Evolutionary conservation across 768 basidiomycete genomes (phyloP), one percentile per base, ranked within the genome.

Genomic region (Leccinum ochraceum): DNA sequence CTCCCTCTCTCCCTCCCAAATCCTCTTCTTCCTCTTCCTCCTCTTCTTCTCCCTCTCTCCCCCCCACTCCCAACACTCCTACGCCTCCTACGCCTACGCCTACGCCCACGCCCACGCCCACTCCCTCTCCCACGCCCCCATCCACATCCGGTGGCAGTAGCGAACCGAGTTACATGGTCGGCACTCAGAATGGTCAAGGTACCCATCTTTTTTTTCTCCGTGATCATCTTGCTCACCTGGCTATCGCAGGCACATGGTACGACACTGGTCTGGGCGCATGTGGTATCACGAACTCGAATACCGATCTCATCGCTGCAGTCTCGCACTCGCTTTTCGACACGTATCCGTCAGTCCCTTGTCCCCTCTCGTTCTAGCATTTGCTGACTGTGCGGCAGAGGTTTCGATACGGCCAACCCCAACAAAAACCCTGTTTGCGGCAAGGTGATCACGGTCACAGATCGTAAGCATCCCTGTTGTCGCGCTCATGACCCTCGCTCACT

Each of bases 371-470:
- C n/a, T 11, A 17, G 30, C 34, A 17, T 26, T 39, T 26, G 16
- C 63, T 64, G 55, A 59, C 24, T 48, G 44, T 57, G 14, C 37
- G 17, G 7, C 50, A 90, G 88, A 50, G 82, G 79, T 10, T 88
- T 85, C 69, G 55, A 73, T 17, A 80, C 81, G 26, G 77, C 54
- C 6, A 84, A 94, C 78, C 88, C 91, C 28, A 94, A 93, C 73
- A 67, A 63, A 58, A 92, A 94, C 77, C 90, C 92, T 36, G 71
- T 94, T 57, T 94, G 92, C 70, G 75, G 76, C 65, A 79, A 74
- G 67, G 64, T 75, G 57, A 74, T 89, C 58, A 66, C 22, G 0
- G 75, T 75, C 9, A 62, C 22, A 50, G 14, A 46, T 6, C 90
- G 89, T 89, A 75, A 71, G 80, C 75, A 6, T 6, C 3, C 17